Evolutionary conservation across 495 filamentous ascomycete species (phyloP).

Genomic region (Podospora sp.): DNA sequence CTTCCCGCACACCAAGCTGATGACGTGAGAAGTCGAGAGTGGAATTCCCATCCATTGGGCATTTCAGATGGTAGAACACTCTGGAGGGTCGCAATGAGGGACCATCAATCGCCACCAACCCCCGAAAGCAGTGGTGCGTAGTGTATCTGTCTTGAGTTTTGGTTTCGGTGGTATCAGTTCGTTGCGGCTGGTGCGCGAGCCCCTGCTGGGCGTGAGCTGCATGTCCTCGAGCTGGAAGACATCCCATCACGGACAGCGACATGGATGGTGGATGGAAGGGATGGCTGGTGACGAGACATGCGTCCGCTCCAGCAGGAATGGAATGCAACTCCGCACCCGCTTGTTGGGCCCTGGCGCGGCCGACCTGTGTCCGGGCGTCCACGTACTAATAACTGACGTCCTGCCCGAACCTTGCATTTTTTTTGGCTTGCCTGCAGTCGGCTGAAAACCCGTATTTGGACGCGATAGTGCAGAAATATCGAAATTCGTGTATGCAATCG

Average conservation of each 20-base stretch:
- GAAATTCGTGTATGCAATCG: not conserved
- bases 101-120: not conserved
- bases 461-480: not conserved
- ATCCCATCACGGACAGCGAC: not conserved
- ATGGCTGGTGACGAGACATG: conserved; percentile 19
- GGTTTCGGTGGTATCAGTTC: not conserved
- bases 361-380: not conserved
- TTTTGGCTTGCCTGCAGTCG: not conserved
- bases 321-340: not conserved
- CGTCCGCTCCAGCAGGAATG: conserved; percentile 2
- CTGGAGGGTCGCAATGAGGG: not conserved
- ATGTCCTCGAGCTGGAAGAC: not conserved
- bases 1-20: conserved; percentile 14
- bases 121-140: not conserved
- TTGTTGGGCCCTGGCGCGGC: not conserved
- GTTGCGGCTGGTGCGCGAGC: not conserved
- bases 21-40: conserved; percentile 22
- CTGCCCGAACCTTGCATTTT: not conserved
- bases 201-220: not conserved
- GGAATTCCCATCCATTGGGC: not conserved
- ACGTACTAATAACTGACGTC: not conserved
- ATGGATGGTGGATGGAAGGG: too few species aligned
- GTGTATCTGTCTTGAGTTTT: not conserved
- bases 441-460: not conserved
- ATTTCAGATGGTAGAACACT: not conserved